Evolutionary conservation across 2,329 filamentous ascomycete genomes (phyloP).

Genomic region (Pyrenophora teres): DNA sequence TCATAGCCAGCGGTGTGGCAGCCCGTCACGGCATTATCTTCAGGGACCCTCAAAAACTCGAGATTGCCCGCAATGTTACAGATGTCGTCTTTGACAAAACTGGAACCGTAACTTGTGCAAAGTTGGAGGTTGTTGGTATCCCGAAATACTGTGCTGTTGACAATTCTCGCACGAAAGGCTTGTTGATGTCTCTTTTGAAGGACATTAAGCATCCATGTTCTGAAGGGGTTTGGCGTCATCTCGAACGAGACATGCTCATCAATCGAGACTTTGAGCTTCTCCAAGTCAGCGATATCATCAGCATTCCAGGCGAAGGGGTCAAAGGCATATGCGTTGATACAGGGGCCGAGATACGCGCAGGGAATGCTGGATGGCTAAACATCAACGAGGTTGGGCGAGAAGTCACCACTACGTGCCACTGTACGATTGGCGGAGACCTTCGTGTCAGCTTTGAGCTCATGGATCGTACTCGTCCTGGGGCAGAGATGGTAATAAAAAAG

Average conservation of each 20-base stretch:
- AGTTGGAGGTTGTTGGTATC: conserved; percentile 47
- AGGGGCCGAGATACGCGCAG: conserved; percentile 46
- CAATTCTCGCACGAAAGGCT: conserved; percentile 16
- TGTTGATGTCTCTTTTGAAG: conserved; percentile 49
- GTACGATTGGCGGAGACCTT: conserved; percentile 42
- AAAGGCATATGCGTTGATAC: conserved; percentile 41
- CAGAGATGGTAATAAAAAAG: conserved; percentile 56
- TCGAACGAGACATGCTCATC: conserved; percentile 10
- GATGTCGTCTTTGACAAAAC: conserved; percentile 83
- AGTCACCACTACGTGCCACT: conserved; percentile 43
- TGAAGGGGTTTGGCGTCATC: conserved; percentile 46
- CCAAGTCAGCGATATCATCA: conserved; percentile 35
- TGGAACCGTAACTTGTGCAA: conserved; percentile 70
- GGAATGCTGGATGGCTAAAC: conserved; percentile 56
- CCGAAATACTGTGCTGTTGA: conserved; percentile 21
- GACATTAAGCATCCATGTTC: conserved; percentile 60
- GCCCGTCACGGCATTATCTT: conserved; percentile 70
- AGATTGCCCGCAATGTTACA: conserved; percentile 63
- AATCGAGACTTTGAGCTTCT: conserved; percentile 11
- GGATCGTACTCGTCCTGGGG: conserved; percentile 55
- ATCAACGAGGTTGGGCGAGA: conserved; percentile 34
- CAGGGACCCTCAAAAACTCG: conserved; percentile 67
- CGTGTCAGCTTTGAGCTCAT: conserved; percentile 58
- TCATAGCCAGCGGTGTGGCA: conserved; percentile 70
- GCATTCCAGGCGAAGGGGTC: conserved; percentile 53